Evolutionary conservation across 78 protist species (phyloP).

Genomic region (Emiliania huxleyi): DNA sequence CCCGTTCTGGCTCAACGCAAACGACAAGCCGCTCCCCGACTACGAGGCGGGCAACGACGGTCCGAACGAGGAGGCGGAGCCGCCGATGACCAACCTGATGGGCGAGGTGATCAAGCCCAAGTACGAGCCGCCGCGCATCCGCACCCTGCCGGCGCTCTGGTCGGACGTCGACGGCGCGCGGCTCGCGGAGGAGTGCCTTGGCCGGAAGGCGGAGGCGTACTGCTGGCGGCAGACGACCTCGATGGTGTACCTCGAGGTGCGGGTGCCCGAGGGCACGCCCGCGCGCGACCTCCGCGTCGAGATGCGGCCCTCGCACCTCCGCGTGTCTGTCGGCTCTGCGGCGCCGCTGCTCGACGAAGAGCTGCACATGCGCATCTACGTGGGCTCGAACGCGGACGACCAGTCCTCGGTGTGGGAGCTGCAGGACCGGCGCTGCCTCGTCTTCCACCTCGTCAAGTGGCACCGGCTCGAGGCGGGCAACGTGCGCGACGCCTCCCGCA

Average conservation of each 20-base stretch:
- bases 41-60: constrained; percentile 4
- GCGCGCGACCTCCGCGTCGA: not conserved
- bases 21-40: constrained; percentile 2
- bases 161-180: not conserved
- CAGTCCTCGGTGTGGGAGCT: not conserved
- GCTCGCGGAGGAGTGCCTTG: not conserved
- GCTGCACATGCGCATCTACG: not conserved
- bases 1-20: constrained; percentile 24
- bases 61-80: not conserved
- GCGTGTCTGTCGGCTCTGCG: not conserved
- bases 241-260: not conserved
- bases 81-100: not conserved
- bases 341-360: constrained; percentile 5
- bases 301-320: not conserved
- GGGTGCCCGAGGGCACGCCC: constrained; percentile 10
- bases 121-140: no score
- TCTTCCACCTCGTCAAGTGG: constrained; percentile 5
- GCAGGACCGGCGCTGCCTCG: not conserved
- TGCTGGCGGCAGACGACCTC: not conserved
- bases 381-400: not conserved
- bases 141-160: not conserved
- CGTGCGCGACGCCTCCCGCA: constrained; percentile 17
- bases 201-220: not conserved
- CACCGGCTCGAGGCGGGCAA: constrained; percentile 2
- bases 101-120: not conserved